A percentile compares a stretch with the other conserved stretches of the same genome.
Evolutionary conservation across 2,329 filamentous ascomycete species (phyloP).

Genomic region (Cladosporium oxysporum): DNA sequence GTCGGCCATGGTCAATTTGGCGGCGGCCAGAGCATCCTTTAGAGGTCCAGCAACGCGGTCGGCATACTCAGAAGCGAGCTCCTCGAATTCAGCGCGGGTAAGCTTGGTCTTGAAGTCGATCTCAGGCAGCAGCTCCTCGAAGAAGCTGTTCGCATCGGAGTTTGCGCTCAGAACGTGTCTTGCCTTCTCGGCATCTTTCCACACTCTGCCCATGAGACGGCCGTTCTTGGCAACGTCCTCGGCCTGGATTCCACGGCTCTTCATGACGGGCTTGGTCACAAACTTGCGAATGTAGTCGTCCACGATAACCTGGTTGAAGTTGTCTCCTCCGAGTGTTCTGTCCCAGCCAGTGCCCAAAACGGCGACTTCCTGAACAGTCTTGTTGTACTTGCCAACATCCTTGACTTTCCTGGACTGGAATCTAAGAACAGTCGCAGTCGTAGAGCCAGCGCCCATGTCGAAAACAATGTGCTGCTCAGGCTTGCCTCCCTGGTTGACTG

Average conservation of each 20-base stretch:
- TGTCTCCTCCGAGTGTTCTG: constrained; percentile 82
- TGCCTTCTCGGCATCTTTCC: constrained; percentile 84
- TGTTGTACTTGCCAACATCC: constrained; percentile 90
- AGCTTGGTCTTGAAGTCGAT: constrained; percentile 93
- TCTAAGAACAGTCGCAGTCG: constrained; percentile 83
- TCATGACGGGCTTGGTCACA: constrained; percentile 63
- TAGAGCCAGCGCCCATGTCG: constrained; percentile 96
- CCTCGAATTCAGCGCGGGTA: constrained; percentile 76
- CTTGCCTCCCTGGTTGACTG: constrained; percentile 76
- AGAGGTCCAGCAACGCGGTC: constrained; percentile 70
- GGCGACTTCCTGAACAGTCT: constrained; percentile 93
- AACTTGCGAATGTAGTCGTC: constrained; percentile 86
- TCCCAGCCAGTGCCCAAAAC: constrained; percentile 89
- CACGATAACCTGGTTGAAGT: constrained; percentile 82
- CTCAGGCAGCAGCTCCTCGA: constrained; percentile 89
- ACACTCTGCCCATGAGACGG: constrained; percentile 83
- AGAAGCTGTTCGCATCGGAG: constrained; percentile 73
- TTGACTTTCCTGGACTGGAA: constrained; percentile 90
- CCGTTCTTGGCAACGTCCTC: constrained; percentile 72
- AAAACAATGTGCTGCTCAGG: constrained; percentile 92
- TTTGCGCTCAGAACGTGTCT: constrained; percentile 94
- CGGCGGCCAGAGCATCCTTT: constrained; percentile 70
- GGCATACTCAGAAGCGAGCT: constrained; percentile 67
- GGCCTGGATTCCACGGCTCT: constrained; percentile 63
- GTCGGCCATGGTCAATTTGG: constrained; percentile 71